Conservation (phyloP, 768 basidiomycete species). For the Russula dissimulans region DNA sequence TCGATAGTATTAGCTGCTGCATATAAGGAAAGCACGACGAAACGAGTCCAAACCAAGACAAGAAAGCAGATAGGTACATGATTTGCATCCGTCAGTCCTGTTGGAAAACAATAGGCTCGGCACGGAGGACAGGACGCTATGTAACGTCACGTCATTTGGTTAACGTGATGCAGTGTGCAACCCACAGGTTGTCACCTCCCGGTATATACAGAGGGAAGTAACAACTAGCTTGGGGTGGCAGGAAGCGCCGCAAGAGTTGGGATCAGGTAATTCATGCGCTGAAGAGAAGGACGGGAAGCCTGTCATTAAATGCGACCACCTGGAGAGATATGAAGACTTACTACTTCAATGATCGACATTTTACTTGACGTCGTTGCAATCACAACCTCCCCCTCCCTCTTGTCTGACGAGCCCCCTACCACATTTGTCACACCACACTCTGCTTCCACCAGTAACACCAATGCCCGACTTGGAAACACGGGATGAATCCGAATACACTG, state of each 20-base stretch:
- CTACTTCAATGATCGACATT: conserved; percentile 1
- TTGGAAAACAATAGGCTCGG: neutral
- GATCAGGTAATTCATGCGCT: conserved; percentile 1
- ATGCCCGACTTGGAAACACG: conserved; percentile 9
- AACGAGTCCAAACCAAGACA: neutral
- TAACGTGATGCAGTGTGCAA: conserved; percentile 12
- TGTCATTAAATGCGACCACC: neutral
- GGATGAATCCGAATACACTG: conserved; percentile 20
- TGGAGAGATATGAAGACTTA: neutral
- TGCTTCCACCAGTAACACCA: conserved; percentile 12
- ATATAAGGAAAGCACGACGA: neutral
- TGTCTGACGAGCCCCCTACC: conserved; percentile 23
- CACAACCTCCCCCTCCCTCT: conserved; percentile 21
- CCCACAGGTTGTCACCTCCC: conserved; percentile 20
- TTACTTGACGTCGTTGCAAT: conserved; percentile 59
- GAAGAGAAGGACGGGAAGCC: too few species aligned
- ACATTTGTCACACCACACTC: conserved; percentile 22
- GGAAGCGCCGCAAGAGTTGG: conserved; percentile 15
- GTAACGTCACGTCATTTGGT: neutral
- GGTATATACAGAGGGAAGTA: conserved; percentile 20
- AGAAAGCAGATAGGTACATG: neutral
- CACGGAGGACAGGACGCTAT: neutral
- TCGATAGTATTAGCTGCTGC: neutral
- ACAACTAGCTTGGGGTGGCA: conserved; percentile 21
- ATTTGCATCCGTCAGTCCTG: conserved; percentile 1